These are phyloP conservation scores for Leishmania tropica DNA, from an alignment of 208 protist species.

Conservation along the genomic window DNA sequence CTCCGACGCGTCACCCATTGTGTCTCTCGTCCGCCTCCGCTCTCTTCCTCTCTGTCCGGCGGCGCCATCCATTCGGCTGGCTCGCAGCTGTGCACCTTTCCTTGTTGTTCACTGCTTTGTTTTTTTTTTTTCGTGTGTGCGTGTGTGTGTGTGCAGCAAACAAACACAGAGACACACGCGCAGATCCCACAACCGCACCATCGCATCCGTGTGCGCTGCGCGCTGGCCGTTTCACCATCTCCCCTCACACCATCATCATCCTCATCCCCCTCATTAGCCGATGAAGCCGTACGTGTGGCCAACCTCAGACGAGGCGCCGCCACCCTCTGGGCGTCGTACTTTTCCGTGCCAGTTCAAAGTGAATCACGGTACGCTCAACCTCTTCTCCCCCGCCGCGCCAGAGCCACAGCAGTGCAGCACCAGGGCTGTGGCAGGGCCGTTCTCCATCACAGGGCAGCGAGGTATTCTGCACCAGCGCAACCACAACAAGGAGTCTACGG, in stretches of 20 bases:
- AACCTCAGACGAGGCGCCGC: constrained; percentile 22
- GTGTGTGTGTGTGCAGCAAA: not conserved
- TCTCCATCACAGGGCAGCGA: constrained; percentile 21
- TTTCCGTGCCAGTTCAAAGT: constrained; percentile 23
- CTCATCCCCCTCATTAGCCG: not conserved
- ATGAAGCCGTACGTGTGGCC: constrained; percentile 40
- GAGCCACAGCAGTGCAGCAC: not conserved
- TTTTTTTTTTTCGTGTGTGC: not conserved
- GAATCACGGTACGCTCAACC: constrained; percentile 49
- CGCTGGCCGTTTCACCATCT: too few species aligned
- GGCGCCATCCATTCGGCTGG: too few species aligned
- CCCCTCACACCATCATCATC: not conserved
- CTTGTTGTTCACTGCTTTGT: not conserved
- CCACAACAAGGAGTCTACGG: constrained; percentile 54
- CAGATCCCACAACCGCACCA: not conserved
- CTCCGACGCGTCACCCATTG: too few species aligned
- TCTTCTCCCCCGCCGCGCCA: constrained; percentile 24
- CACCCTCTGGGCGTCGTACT: constrained; percentile 24
- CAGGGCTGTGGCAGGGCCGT: not conserved
- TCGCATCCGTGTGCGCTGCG: not conserved
- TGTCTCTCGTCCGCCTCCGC: too few species aligned
- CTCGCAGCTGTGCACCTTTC: not conserved
- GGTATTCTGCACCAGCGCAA: constrained; percentile 24
- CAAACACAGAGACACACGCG: not conserved
- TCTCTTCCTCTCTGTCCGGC: too few species aligned